Conservation (phyloP, 2,329 filamentous ascomycete genomes). For the Ceratocystis albifundus region DNA sequence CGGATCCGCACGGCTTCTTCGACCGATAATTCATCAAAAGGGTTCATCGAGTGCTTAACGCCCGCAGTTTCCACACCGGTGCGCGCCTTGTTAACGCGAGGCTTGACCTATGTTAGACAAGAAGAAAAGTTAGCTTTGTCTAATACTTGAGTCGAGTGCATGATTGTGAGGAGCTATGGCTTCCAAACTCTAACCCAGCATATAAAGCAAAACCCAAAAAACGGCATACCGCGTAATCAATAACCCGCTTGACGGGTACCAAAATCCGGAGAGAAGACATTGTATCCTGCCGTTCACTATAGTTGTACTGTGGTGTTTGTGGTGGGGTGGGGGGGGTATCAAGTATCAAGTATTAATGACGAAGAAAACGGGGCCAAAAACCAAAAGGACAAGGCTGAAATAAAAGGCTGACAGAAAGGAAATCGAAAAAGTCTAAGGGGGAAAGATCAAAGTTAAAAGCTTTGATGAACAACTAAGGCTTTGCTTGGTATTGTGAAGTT, state of each 20-base stretch:
- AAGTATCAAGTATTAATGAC: background rate
- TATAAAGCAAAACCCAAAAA: slow-evolving; percentile 1
- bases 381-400: slow-evolving; percentile 8
- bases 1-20: slow-evolving; percentile 93
- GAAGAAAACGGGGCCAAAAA: background rate
- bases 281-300: slow-evolving; percentile 20
- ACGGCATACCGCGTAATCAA: slow-evolving; percentile 66
- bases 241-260: slow-evolving; percentile 72
- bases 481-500: background rate
- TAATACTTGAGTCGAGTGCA: background rate
- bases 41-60: slow-evolving; percentile 98
- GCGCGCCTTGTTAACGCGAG: slow-evolving; percentile 57
- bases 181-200: background rate
- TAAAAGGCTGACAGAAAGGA: background rate
- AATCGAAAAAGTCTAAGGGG: background rate
- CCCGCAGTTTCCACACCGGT: slow-evolving; percentile 85
- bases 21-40: slow-evolving; percentile 95
- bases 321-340: background rate
- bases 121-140: background rate
- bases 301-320: slow-evolving; percentile 8
- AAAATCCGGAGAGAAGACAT: slow-evolving; percentile 63
- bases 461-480: background rate
- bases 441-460: background rate
- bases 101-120: slow-evolving; percentile 44
- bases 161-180: background rate